A percentile compares a stretch with the other conserved stretches of the same genome.
Evolutionary conservation across 2,329 filamentous ascomycete species (phyloP).

Genomic region (Xylariaceae sp.): DNA sequence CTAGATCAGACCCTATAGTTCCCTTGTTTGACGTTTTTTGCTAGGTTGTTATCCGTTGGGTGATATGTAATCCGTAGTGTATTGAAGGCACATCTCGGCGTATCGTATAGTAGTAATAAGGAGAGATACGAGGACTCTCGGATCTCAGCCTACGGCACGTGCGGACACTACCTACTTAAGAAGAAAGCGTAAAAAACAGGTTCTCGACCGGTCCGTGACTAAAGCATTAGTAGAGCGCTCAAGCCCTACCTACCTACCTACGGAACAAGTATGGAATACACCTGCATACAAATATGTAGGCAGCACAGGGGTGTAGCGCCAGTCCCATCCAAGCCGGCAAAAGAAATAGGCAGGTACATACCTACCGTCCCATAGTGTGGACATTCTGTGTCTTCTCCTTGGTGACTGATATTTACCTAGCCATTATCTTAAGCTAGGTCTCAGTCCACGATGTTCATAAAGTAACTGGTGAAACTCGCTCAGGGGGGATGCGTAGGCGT

Average conservation of each 20-base stretch:
- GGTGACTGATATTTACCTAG: neutral
- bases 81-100: no score
- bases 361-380: no score
- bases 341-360: no score
- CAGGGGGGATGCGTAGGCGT: neutral
- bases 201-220: neutral
- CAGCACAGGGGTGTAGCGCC: no score
- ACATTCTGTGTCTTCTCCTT: neutral
- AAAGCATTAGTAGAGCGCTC: neutral
- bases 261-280: no score
- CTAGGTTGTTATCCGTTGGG: no score
- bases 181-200: neutral
- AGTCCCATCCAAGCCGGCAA: no score
- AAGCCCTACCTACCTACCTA: neutral
- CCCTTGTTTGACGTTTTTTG: no score
- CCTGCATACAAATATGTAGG: no score
- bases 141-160: neutral
- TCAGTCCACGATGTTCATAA: neutral
- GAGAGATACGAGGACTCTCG: neutral
- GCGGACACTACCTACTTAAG: neutral
- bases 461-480: neutral
- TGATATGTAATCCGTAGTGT: no score
- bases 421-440: neutral
- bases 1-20: no score
- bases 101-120: neutral